A percentile compares a stretch with the other conserved stretches of the same genome.
Conservation (phyloP, 805 yeast species). For the Tetrapisispora nanseiensis region DNA sequence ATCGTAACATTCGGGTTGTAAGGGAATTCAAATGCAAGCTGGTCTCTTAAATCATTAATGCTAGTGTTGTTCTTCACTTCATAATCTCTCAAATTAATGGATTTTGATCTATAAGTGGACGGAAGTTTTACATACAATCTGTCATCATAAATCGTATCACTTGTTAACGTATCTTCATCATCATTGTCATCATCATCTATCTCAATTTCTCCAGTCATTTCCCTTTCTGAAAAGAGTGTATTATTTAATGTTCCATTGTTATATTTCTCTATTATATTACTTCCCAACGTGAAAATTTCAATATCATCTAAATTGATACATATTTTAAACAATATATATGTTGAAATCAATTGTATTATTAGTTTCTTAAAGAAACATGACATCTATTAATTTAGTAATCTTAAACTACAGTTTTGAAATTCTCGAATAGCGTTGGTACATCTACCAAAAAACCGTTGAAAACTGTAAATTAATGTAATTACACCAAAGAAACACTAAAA, state of each 20-base stretch:
- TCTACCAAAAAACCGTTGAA: too few species aligned
- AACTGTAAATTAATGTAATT: too few species aligned
- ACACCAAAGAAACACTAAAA: too few species aligned
- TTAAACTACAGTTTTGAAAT: too few species aligned
- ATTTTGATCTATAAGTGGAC: neutral
- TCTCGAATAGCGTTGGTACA: too few species aligned
- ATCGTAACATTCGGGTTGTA: constrained; percentile 54
- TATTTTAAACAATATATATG: neutral
- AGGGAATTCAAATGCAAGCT: constrained; percentile 63
- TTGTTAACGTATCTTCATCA: neutral
- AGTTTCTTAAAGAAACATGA: neutral
- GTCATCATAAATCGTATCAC: neutral
- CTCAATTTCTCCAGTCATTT: neutral
- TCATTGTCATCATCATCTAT: neutral
- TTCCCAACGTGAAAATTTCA: neutral
- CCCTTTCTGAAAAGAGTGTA: neutral
- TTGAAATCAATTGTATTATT: neutral
- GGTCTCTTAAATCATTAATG: constrained; percentile 27
- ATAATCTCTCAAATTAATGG: constrained; percentile 12
- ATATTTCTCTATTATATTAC: neutral
- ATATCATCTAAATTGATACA: neutral
- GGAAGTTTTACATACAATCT: neutral
- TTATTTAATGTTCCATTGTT: too few species aligned
- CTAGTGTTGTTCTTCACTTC: neutral
- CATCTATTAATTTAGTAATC: too few species aligned